Base-by-base conservation (phyloP, 2,329 filamentous ascomycete genomes). In the Madurella fahalii region DNA sequence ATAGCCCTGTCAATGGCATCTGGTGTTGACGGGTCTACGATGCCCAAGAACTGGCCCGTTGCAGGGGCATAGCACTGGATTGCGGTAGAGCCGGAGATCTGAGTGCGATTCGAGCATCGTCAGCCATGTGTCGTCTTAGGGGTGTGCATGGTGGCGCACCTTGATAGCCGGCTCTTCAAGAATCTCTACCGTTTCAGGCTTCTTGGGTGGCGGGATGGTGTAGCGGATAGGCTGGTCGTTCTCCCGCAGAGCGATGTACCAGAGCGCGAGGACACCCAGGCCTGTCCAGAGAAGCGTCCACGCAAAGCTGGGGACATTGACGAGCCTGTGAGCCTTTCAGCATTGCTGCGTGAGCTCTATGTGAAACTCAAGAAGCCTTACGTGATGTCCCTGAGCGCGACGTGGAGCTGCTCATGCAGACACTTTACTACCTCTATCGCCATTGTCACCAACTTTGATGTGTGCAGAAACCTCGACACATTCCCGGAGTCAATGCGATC, bases 51-150 rank as follows among this genome's bases (percentile, higher is more conserved):
- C 65, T 88, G 82, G 59, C 94, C 94, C 20, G 91, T 96, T 1
- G 93, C 93, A 1, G 94, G 94, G 42, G 87, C 88, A 70, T 94
- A 94, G 73, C 90, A 95, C 72, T 90, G 88, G 57, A 95, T 85
- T 8, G 84, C 80, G 1, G 81, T 79, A 40, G 83, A 84, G 15
- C 83, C 84, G 1, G 82, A 68, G n/a, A 82, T 69, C 78, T 83
- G 56, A 13, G 40, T 9, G 8, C 9, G 39, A 30, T n/a, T 5
- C 50, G 37, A 13, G 34, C 20, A 45, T 20, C 13, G 57, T 65
- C 47, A 65, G 52, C 47, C 41, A 5, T 20, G 41, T 44, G 16
- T 31, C 20, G 11, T 9, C 32, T 40, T 18, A 11, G 31, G 16
- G 11, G 15, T n/a, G 31, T 31, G 17, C 9, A 44, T 5, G 37